Base-by-base conservation (phyloP, 331 rosid genomes). In the Phaseolus coccineus region DNA sequence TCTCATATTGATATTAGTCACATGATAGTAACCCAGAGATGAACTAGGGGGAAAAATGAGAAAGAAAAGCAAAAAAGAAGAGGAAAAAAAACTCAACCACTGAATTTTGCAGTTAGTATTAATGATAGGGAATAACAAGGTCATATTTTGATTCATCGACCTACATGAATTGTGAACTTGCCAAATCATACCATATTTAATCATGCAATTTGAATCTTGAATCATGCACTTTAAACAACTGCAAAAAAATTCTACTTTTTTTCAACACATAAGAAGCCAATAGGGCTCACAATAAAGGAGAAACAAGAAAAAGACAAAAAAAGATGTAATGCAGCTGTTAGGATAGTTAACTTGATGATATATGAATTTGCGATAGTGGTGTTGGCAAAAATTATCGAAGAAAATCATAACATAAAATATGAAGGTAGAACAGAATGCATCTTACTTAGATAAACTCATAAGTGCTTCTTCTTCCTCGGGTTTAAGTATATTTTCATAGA, bases 401-500 rank as follows among this genome's bases (percentile, higher is more conserved):
- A 51, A 74, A 52, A 15, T 39, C 69, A 48, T 47, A 69, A 53
- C 53, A 55, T 56, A 55, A 70, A 53, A 74, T 37, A 77, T 33
- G 68, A 48, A 76, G 74, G 62, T 78, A 79, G 74, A 56, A 67
- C n/a, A 62, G 37, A 10, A 65, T 30, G 69, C 57, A 62, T 70
- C 88, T 79, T 85, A 95, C 98, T 55, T 78, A 10, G 93, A 83
- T 82, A 89, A 89, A 80, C 88, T 87, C 88, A 84, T 71, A 52
- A 95, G 85, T 16, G 82, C 84, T 56, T 74, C 84, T 84, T 95
- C 97, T 85, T 95, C 98, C 63, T 91, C 92, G 10, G 86, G 91
- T 77, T 85, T 87, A 71, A 95, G 94, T 56, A 95, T 87, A 73
- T 90, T 87, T 84, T 95, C 98, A 89, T 78, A 80, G 80, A 95